Conservation (phyloP, 2,329 filamentous ascomycete genomes). For the Xylaria sp. region DNA sequence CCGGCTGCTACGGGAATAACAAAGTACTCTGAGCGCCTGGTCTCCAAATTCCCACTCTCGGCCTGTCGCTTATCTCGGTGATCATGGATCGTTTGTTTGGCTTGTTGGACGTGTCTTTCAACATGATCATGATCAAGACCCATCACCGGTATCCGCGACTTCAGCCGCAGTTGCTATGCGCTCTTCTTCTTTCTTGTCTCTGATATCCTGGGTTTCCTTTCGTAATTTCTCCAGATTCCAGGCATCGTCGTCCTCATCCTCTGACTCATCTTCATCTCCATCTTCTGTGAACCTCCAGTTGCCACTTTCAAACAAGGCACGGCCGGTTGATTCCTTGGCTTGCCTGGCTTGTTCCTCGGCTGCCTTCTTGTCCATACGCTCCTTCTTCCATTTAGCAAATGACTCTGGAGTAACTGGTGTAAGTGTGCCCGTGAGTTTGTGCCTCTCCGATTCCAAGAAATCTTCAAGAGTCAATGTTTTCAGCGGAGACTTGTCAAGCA, state of each 20-base stretch:
- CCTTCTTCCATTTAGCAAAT: constrained; percentile 97
- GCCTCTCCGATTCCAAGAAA: constrained; percentile 94
- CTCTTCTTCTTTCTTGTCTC: constrained; percentile 82
- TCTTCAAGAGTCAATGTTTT: constrained; percentile 96
- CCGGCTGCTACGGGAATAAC: constrained; percentile 24
- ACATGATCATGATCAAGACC: constrained; percentile 32
- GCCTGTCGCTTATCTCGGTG: constrained; percentile 36
- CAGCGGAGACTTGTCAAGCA: constrained; percentile 94
- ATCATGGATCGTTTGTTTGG: constrained; percentile 15
- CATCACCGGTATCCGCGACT: constrained; percentile 54
- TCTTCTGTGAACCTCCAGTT: constrained; percentile 81
- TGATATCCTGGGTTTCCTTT: constrained; percentile 82
- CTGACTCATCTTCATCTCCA: constrained; percentile 67
- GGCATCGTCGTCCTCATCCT: constrained; percentile 63
- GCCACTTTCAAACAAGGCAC: constrained; percentile 95
- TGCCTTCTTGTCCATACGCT: constrained; percentile 92
- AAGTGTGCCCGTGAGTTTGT: constrained; percentile 90
- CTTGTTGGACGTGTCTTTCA: constrained; percentile 24
- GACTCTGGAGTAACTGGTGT: constrained; percentile 93
- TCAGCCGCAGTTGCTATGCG: constrained; percentile 56
- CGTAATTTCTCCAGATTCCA: constrained; percentile 89
- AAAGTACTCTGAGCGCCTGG: constrained; percentile 14
- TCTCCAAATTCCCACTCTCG: constrained; percentile 29
- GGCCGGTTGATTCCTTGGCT: constrained; percentile 94
- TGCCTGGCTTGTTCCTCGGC: constrained; percentile 90